Evolutionary conservation across 75 land plant genomes (phyloP).

Genomic region (Selaginella moellendorffii): DNA sequence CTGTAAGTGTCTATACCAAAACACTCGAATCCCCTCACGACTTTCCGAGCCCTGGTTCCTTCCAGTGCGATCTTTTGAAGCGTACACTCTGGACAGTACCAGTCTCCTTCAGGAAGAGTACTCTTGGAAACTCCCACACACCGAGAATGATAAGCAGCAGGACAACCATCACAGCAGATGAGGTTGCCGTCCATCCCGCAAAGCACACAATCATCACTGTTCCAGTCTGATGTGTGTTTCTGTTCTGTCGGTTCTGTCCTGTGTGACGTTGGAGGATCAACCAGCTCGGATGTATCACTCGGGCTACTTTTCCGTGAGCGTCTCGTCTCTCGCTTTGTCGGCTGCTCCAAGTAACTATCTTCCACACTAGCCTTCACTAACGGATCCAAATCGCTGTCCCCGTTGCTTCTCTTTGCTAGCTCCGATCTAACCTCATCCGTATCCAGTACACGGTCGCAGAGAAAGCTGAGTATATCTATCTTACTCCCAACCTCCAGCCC

Average conservation of each 20-base stretch:
- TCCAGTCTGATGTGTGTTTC: constrained; percentile 35
- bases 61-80: constrained; percentile 25
- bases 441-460: constrained; percentile 76
- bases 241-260: not conserved
- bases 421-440: constrained; percentile 57
- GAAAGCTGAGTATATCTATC: constrained; percentile 51
- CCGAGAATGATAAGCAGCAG: constrained; percentile 88
- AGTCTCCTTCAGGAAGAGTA: constrained; percentile 75
- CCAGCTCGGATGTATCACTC: not conserved
- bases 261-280: too few species aligned
- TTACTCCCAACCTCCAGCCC: constrained; percentile 29
- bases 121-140: constrained; percentile 70
- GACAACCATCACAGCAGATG: constrained; percentile 96
- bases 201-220: constrained; percentile 81
- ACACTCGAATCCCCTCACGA: constrained; percentile 44
- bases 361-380: too few species aligned
- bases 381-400: constrained; percentile 12
- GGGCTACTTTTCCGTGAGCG: not conserved
- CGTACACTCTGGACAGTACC: constrained; percentile 89
- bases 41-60: constrained; percentile 21
- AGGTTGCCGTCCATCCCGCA: constrained; percentile 92
- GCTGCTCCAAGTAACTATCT: not conserved
- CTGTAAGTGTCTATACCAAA: constrained; percentile 68
- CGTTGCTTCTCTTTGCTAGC: constrained; percentile 13
- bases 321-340: not conserved